Evolutionary conservation across 2,329 filamentous ascomycete species (phyloP).

Genomic region (Fusarium austroafricanum): DNA sequence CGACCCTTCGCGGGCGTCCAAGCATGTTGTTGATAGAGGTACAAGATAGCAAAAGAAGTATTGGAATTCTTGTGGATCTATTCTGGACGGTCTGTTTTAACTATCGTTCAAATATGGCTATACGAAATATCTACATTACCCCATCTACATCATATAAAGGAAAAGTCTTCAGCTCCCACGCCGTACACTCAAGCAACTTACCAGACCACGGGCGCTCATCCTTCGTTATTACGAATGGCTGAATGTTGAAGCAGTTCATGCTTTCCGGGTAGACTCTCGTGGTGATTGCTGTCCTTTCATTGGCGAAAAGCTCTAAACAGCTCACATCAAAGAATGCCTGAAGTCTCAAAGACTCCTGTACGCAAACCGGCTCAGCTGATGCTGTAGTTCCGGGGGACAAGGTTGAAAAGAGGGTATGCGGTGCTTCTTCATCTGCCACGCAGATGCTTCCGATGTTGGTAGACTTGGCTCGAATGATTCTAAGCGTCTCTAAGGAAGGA

Average conservation of each 20-base stretch:
- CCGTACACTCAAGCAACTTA: neutral
- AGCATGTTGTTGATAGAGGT: too few species aligned
- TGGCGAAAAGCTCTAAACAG: neutral
- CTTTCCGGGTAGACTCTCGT: neutral
- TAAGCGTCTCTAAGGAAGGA: neutral
- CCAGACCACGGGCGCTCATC: neutral
- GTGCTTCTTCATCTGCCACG: neutral
- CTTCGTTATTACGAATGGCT: neutral
- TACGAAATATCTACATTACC: too few species aligned
- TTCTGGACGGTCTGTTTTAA: too few species aligned
- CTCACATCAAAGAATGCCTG: neutral
- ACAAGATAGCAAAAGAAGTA: too few species aligned
- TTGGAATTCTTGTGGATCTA: too few species aligned
- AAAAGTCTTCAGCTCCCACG: neutral
- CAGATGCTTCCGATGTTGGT: neutral
- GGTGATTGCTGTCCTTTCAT: neutral
- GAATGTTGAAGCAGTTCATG: neutral
- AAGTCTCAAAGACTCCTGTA: neutral
- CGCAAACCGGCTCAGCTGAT: rapidly evolving
- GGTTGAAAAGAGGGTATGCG: neutral
- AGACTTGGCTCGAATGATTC: neutral
- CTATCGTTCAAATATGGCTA: too few species aligned
- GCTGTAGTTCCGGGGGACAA: neutral
- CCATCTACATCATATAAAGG: neutral
- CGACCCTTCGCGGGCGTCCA: too few species aligned